phyloP scores from a whole-genome alignment of 2,329 filamentous ascomycete species.

The Aspergillus bombycis region DNA sequence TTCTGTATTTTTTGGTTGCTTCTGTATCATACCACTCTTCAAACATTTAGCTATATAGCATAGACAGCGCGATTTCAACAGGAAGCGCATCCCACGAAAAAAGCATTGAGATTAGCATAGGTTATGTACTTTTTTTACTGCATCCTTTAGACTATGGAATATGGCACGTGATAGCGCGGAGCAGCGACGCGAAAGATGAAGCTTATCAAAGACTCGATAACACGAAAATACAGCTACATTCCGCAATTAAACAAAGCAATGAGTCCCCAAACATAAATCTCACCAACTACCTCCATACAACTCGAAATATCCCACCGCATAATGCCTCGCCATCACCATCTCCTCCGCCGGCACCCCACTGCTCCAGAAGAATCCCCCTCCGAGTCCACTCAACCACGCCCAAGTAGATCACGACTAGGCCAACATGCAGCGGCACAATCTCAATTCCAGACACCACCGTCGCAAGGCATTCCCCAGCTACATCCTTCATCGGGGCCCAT shows the following conservation, averaged over 20 bases:
- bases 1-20: conserved; percentile 3
- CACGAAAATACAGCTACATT: background rate
- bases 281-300: background rate
- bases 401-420: conserved; percentile 13
- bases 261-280: background rate
- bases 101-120: background rate
- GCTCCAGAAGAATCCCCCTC: background rate
- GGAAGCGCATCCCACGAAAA: background rate
- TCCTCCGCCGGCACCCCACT: conserved; percentile 18
- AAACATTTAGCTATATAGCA: conserved; percentile 1
- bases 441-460: conserved; percentile 39
- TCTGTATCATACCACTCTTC: conserved; percentile 17
- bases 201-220: background rate
- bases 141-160: background rate
- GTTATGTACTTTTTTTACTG: background rate
- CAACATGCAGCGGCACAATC: conserved; percentile 13
- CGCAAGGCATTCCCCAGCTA: conserved; percentile 31
- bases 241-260: background rate
- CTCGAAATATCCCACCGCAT: background rate
- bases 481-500: conserved; percentile 32
- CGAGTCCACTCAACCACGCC: conserved; percentile 16
- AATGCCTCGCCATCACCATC: conserved; percentile 28
- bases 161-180: conserved; percentile 3
- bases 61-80: conserved; percentile 4
- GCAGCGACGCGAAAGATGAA: background rate